Evolutionary conservation across 805 yeast genomes (phyloP).

Genomic region (Yarrowia porcina): DNA sequence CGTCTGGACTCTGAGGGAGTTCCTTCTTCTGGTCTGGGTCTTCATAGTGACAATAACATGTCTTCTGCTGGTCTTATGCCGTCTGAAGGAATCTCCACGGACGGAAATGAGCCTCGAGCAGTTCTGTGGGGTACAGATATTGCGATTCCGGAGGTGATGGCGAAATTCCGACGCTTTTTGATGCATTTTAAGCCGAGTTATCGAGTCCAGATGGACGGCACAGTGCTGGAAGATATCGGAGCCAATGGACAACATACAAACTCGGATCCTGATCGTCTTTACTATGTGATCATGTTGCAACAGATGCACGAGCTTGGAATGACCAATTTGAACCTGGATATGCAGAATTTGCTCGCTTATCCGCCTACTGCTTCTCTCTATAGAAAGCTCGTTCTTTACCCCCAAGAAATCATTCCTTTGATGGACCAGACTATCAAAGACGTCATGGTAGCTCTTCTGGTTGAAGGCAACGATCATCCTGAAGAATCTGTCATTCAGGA

Average conservation of each 20-base stretch:
- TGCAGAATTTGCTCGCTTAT: slow-evolving; percentile 71
- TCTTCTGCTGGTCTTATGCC: neutral
- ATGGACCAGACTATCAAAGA: slow-evolving; percentile 97
- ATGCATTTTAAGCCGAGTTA: slow-evolving; percentile 78
- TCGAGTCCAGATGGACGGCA: slow-evolving; percentile 54
- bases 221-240: slow-evolving; percentile 34
- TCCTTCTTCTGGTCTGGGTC: neutral
- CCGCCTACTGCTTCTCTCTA: slow-evolving; percentile 74
- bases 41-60: neutral
- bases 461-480: slow-evolving; percentile 31
- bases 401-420: slow-evolving; percentile 94
- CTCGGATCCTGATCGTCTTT: slow-evolving; percentile 62
- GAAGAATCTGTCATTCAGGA: slow-evolving; percentile 49
- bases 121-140: slow-evolving; percentile 99
- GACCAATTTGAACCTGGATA: slow-evolving; percentile 80
- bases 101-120: slow-evolving; percentile 69
- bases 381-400: slow-evolving; percentile 83
- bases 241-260: slow-evolving; percentile 31
- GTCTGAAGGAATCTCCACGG: slow-evolving; percentile 26
- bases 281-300: slow-evolving; percentile 69
- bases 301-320: slow-evolving; percentile 75
- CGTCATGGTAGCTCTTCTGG: slow-evolving; percentile 57
- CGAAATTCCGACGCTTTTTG: slow-evolving; percentile 74
- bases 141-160: slow-evolving; percentile 81
- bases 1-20: neutral